Conservation (phyloP, 2,329 filamentous ascomycete species). For the Onygena corvina region DNA sequence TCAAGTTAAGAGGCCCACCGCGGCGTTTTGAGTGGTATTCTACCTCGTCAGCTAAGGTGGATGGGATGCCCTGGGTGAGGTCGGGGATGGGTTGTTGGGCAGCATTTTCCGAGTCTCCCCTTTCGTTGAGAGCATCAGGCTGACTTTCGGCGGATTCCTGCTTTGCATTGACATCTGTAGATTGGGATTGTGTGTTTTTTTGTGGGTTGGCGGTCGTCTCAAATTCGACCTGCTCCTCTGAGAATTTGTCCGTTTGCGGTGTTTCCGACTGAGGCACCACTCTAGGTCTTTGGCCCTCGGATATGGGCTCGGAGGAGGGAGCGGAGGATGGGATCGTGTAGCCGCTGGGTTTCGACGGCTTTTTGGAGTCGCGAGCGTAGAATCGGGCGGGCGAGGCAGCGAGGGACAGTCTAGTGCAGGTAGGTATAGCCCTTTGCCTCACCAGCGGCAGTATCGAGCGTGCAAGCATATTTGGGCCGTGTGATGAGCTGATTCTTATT, state of each 20-base stretch:
- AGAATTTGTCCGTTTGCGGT: slow-evolving; percentile 18
- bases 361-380: slow-evolving; percentile 30
- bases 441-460: slow-evolving; percentile 35
- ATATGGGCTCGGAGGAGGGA: slow-evolving; percentile 12
- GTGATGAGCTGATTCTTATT: not conserved
- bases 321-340: slow-evolving; percentile 16
- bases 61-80: slow-evolving; percentile 86
- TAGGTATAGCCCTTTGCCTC: slow-evolving; percentile 31
- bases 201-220: slow-evolving; percentile 26
- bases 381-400: slow-evolving; percentile 27
- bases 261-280: slow-evolving; percentile 10
- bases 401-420: slow-evolving; percentile 27
- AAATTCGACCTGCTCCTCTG: slow-evolving; percentile 31
- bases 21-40: slow-evolving; percentile 29
- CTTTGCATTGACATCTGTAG: slow-evolving; percentile 20
- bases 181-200: slow-evolving; percentile 22
- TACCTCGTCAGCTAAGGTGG: slow-evolving; percentile 71
- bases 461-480: slow-evolving; percentile 30
- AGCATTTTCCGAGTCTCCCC: not conserved
- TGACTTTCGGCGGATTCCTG: not conserved
- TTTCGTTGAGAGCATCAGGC: not conserved
- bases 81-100: slow-evolving; percentile 62
- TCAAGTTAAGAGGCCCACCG: slow-evolving; percentile 38
- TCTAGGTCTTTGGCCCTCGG: slow-evolving; percentile 22
- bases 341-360: slow-evolving; percentile 23